Evolutionary conservation across 139 green algal genomes (phyloP).

Genomic region (Chlorella vulgaris): DNA sequence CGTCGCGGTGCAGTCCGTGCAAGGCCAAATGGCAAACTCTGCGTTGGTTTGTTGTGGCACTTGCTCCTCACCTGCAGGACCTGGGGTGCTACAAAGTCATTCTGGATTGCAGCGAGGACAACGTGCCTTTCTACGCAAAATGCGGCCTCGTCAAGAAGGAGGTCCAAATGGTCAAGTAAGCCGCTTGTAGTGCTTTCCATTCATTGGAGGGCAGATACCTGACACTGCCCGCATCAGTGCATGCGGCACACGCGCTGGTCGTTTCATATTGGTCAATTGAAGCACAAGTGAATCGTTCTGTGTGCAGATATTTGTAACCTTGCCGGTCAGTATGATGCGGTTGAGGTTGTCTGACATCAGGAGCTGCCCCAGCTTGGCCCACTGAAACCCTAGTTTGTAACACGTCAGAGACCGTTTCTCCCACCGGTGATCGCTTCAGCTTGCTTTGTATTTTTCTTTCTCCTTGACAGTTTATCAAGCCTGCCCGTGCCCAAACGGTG

Average conservation of each 20-base stretch:
- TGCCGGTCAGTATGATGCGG: background rate
- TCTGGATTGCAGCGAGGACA: constrained; percentile 91
- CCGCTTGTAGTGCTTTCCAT: background rate
- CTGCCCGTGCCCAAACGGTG: no score
- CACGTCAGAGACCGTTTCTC: no score
- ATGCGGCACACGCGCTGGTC: background rate
- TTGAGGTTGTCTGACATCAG: no score
- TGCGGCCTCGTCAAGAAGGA: constrained; percentile 87
- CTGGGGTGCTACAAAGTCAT: constrained; percentile 95
- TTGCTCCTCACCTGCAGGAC: no score
- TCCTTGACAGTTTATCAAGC: no score
- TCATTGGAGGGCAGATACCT: no score
- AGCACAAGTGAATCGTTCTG: background rate
- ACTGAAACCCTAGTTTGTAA: no score
- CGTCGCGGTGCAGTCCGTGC: no score
- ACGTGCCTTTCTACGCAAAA: constrained; percentile 92
- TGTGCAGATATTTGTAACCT: constrained; percentile 17
- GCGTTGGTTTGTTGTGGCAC: background rate
- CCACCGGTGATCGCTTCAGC: no score
- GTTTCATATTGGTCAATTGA: background rate
- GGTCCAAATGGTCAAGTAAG: constrained; percentile 66
- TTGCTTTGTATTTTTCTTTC: no score
- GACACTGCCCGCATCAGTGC: background rate
- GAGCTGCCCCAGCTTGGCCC: no score
- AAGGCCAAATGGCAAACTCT: no score